Evolutionary conservation across 495 filamentous ascomycete genomes (phyloP).

Genomic region (Penicillium daleae): DNA sequence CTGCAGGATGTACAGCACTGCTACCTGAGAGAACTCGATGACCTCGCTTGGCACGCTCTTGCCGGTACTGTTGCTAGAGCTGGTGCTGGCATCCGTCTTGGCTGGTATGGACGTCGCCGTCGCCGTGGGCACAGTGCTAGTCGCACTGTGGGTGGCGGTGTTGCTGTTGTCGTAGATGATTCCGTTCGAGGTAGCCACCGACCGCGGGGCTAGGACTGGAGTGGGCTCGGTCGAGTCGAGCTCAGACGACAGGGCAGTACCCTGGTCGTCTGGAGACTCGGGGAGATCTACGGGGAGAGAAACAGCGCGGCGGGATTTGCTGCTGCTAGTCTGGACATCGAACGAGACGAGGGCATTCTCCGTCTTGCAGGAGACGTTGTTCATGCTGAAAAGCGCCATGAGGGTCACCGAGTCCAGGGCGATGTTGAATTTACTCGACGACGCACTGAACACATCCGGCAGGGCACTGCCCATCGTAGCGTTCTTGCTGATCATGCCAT

Average conservation of each 20-base stretch:
- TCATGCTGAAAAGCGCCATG: conserved; percentile 74
- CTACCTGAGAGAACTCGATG: conserved; percentile 51
- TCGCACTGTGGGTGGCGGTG: conserved; percentile 15
- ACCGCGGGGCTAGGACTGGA: conserved; percentile 33
- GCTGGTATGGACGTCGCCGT: conserved; percentile 4
- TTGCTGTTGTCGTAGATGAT: conserved; percentile 44
- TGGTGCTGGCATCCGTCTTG: neutral
- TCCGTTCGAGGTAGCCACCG: conserved; percentile 45
- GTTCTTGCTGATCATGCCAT: conserved; percentile 54
- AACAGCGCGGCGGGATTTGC: conserved; percentile 35
- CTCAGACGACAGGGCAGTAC: conserved; percentile 6
- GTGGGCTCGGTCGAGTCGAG: conserved; percentile 19
- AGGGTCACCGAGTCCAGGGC: conserved; percentile 66
- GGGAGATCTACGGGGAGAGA: conserved; percentile 11
- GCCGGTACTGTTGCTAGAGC: conserved; percentile 17
- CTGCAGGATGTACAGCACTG: conserved; percentile 55
- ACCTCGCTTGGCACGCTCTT: conserved; percentile 28
- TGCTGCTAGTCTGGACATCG: conserved; percentile 40
- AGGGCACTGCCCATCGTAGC: conserved; percentile 82
- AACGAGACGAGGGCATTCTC: conserved; percentile 90
- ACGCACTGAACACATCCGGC: conserved; percentile 67
- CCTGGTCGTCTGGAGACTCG: conserved; percentile 3
- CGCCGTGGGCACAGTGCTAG: conserved; percentile 21
- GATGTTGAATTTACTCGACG: conserved; percentile 73
- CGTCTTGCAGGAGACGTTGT: conserved; percentile 72